Evolutionary conservation across 1,139 yeast genomes (phyloP).

Genomic region (Suhomyces ambrosiae): DNA sequence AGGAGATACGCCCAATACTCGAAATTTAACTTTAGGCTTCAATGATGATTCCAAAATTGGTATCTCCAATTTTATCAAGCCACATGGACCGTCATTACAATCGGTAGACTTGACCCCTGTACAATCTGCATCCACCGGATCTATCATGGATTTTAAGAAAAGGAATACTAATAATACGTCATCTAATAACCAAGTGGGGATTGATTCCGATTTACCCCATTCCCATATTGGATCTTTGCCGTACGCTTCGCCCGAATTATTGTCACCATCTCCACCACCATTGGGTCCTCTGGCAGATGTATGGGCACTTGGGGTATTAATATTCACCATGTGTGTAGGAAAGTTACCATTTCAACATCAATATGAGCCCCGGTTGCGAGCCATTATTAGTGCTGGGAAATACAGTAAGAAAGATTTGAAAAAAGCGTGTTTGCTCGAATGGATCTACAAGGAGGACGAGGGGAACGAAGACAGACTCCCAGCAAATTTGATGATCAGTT

Average conservation of each 20-base stretch:
- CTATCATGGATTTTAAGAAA: slow-evolving; percentile 17
- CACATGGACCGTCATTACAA: slow-evolving; percentile 42
- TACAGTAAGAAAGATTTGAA: slow-evolving; percentile 51
- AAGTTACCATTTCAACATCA: slow-evolving; percentile 81
- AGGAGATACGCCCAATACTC: slow-evolving; percentile 33
- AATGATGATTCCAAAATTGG: slow-evolving; percentile 40
- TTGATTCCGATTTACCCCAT: slow-evolving; percentile 55
- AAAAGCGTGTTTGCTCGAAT: slow-evolving; percentile 33
- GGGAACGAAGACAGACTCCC: slow-evolving; percentile 11
- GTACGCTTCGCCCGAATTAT: slow-evolving; percentile 86
- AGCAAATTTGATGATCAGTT: slow-evolving; percentile 14
- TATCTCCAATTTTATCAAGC: slow-evolving; percentile 26
- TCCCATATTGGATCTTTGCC: slow-evolving; percentile 86
- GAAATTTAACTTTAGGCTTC: slow-evolving; percentile 18
- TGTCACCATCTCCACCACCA: slow-evolving; percentile 66
- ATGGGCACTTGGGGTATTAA: slow-evolving; percentile 87
- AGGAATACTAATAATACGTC: slow-evolving; percentile 13
- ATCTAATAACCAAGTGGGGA: slow-evolving; percentile 14
- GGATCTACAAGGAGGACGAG: slow-evolving; percentile 25
- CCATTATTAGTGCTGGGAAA: slow-evolving; percentile 69
- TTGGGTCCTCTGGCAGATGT: slow-evolving; percentile 77
- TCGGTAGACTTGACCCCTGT: slow-evolving; percentile 38
- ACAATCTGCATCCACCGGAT: slow-evolving; percentile 18
- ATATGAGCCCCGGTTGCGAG: slow-evolving; percentile 75
- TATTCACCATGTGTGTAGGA: slow-evolving; percentile 74